phyloP scores from a whole-genome alignment of 371 early-diverging fungal species.

The Syncephalastrum contaminatum region DNA sequence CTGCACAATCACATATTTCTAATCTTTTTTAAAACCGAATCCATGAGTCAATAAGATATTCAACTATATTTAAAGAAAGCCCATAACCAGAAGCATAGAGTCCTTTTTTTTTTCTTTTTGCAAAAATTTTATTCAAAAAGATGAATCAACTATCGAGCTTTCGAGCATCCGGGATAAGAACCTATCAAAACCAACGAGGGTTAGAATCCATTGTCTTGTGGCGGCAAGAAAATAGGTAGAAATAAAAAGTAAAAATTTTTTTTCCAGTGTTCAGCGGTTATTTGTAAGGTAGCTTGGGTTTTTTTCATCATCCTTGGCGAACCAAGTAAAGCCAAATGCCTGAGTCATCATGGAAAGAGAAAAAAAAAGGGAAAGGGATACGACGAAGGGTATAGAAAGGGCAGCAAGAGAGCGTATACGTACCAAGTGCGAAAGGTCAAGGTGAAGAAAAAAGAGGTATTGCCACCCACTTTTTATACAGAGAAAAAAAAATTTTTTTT shows the following conservation, averaged over 20 bases:
- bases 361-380: slow-evolving; percentile 1
- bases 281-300: slow-evolving; percentile 39
- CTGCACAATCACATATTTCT: too few relatives aligned
- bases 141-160: neutral
- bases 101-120: too few relatives aligned
- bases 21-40: too few relatives aligned
- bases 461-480: too few relatives aligned
- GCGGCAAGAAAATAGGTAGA: neutral
- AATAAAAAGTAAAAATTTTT: slow-evolving; percentile 4
- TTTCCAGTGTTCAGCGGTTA: slow-evolving; percentile 24
- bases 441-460: too few relatives aligned
- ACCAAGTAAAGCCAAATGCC: slow-evolving; percentile 54
- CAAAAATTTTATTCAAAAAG: neutral
- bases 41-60: too few relatives aligned
- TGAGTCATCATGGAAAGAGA: slow-evolving; percentile 36
- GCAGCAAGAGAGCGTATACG: too few relatives aligned
- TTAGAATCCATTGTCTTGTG: neutral
- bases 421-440: too few relatives aligned
- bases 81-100: too few relatives aligned
- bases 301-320: slow-evolving; percentile 43
- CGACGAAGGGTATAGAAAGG: neutral
- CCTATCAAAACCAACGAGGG: neutral
- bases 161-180: neutral
- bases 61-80: too few relatives aligned
- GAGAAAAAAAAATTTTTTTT: too few relatives aligned